Base-by-base conservation (phyloP, 768 basidiomycete genomes). In the Xerocomellus amylosporus region DNA sequence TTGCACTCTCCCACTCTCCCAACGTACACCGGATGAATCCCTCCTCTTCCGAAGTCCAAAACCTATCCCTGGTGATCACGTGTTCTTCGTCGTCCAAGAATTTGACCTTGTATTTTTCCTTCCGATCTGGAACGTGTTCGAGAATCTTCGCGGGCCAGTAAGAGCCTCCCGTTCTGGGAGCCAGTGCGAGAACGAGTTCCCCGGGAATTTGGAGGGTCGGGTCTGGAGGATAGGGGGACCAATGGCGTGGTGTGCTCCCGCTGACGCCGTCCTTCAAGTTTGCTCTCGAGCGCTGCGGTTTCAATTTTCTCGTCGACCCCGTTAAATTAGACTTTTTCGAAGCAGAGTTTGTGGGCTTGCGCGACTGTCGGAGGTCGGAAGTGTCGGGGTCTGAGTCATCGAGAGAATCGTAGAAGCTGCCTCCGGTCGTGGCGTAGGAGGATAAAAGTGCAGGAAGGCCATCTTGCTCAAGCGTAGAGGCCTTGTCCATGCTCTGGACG, bases 71-170 rank as follows among this genome's bases (percentile, higher is more conserved):
- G 1, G 79, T 57, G 20, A 71, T 65, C 9, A 85, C 67, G 8
- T 69, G 55, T 53, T 71, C 65, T 40, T 69, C 56, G 5, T 74
- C 77, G 53, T 89, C 88, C 58, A 88, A 71, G 70, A 80, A 91
- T n/a, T 73, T 68, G 7, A 88, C 71, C 22, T 58, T 64, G 65
- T 88, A 92, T 62, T 72, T 78, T 52, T 77, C 75, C 37, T 69
- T 64, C n/a, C 67, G 62, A 19, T 42, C 65, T 3, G 69, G 67
- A 22, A 80, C 52, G 60, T 84, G 88, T 0, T 61, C 72, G 10
- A 84, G 61, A 38, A 91, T 70, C 63, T 73, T 73, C 1, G 85
- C 89, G 3, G 89, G 87, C 89, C 89, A 92, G 60, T 84, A 85
- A 15, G 66, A 60, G 5, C 61, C 58, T 5, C 70, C 60, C 7